A percentile compares a stretch with the other conserved stretches of the same genome.
phyloP scores from a whole-genome alignment of 441 rosid species.

The Rhodomyrtus psidioides region DNA sequence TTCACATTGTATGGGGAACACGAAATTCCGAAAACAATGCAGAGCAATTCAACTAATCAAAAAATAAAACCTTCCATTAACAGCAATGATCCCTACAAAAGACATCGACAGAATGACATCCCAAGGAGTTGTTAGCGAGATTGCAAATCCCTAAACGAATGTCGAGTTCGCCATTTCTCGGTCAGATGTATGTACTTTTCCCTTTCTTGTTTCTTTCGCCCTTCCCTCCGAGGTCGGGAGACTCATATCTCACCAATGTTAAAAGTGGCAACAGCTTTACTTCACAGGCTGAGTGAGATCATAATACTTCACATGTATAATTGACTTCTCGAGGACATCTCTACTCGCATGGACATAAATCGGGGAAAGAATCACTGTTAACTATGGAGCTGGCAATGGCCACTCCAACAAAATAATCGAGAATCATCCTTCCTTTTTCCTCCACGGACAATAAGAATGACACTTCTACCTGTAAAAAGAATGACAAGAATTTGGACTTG shows the following conservation, averaged over 20 bases:
- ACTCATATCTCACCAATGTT: not conserved
- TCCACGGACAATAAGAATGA: slow-evolving; percentile 26
- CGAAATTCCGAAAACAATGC: not conserved
- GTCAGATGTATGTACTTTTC: not conserved
- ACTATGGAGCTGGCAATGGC: slow-evolving; percentile 29
- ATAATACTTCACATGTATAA: not conserved
- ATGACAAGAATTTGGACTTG: slow-evolving; percentile 24
- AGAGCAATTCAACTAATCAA: not conserved
- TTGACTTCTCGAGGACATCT: not conserved
- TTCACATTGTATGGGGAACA: not conserved
- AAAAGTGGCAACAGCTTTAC: not conserved
- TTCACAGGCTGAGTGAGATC: not conserved
- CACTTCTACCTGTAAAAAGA: slow-evolving; percentile 41
- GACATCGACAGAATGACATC: not conserved
- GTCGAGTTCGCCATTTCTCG: not conserved
- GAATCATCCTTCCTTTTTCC: slow-evolving; percentile 13
- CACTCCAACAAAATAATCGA: slow-evolving; percentile 23
- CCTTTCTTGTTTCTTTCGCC: not conserved
- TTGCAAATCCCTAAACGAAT: not conserved
- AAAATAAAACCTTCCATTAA: not conserved
- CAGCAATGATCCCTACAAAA: not conserved
- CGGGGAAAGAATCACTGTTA: slow-evolving; percentile 1
- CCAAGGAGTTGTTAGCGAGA: not conserved
- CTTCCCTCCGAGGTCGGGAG: not conserved
- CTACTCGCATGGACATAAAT: not conserved